These are phyloP conservation scores for Cyclotella atomus DNA, from an alignment of 108 stramenopile species.

Conservation along the genomic window DNA sequence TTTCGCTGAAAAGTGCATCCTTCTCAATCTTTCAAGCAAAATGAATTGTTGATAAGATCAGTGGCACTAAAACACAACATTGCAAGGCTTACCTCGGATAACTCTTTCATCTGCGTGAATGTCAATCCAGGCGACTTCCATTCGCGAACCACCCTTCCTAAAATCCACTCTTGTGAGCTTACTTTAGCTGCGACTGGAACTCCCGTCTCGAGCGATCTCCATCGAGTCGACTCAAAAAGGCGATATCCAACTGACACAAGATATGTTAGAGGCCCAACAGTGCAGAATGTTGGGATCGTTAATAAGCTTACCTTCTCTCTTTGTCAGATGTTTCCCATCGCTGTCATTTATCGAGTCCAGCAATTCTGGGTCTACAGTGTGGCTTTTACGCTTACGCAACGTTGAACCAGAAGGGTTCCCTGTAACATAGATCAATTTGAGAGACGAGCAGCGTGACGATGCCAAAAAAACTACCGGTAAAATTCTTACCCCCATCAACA, in stretches of 20 bases:
- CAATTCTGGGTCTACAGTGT: neutral
- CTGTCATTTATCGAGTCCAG: slow-evolving; percentile 18
- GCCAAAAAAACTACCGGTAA: no score
- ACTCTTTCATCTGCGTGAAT: slow-evolving; percentile 56
- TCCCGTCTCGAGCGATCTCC: slow-evolving; percentile 57
- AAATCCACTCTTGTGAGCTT: slow-evolving; percentile 73
- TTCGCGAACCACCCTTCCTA: slow-evolving; percentile 64
- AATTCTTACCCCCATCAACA: slow-evolving; percentile 38
- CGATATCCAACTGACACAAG: slow-evolving; percentile 50
- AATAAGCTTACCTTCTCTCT: no score
- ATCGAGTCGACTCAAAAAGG: slow-evolving; percentile 67
- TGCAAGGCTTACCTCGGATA: slow-evolving; percentile 46
- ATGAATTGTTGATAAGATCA: neutral
- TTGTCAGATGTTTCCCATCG: slow-evolving; percentile 38
- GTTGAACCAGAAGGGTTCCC: slow-evolving; percentile 66
- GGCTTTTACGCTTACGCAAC: slow-evolving; percentile 41
- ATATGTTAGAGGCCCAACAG: no score
- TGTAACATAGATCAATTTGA: no score
- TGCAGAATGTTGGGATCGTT: no score
- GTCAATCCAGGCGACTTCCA: slow-evolving; percentile 42
- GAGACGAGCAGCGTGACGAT: no score
- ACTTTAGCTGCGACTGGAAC: slow-evolving; percentile 72
- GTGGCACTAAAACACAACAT: neutral
- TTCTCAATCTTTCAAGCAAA: slow-evolving; percentile 30
- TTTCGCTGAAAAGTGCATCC: slow-evolving; percentile 60